Evolutionary conservation across 1,284 basidiomycete species (phyloP).

Genomic region (Salmacisia buchloeana): DNA sequence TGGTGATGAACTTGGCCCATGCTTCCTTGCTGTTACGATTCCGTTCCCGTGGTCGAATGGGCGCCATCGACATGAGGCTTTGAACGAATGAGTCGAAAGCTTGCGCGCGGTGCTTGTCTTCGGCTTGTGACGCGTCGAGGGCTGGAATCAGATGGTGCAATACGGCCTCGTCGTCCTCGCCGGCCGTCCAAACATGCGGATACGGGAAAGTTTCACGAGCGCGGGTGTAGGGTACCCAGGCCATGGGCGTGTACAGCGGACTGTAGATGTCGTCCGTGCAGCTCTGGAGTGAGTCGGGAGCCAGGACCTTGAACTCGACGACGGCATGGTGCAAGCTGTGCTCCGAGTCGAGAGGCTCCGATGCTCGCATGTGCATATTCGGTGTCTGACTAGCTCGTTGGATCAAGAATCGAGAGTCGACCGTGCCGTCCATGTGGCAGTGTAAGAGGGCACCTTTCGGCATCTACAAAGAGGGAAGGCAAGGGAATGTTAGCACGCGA

Average conservation of each 20-base stretch:
- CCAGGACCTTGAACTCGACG: constrained; percentile 11
- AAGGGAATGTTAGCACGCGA: neutral
- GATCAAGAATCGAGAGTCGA: constrained; percentile 29
- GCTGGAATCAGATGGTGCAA: neutral
- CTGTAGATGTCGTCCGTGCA: constrained; percentile 12
- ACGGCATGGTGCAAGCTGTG: constrained; percentile 19
- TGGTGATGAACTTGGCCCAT: constrained; percentile 35
- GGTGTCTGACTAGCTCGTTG: constrained; percentile 16
- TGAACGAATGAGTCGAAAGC: constrained; percentile 32
- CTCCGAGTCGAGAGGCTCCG: constrained; percentile 22
- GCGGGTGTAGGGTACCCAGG: constrained; percentile 27
- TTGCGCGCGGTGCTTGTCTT: neutral
- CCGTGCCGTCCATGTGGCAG: constrained; percentile 41
- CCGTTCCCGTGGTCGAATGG: constrained; percentile 13
- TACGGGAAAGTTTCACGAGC: constrained; percentile 24
- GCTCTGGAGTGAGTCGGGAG: neutral
- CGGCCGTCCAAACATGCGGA: constrained; percentile 20
- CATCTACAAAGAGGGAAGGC: constrained; percentile 15
- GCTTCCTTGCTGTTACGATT: constrained; percentile 30
- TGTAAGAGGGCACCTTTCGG: constrained; percentile 36
- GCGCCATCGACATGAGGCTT: constrained; percentile 36
- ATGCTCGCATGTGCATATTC: constrained; percentile 26
- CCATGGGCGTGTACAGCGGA: constrained; percentile 17
- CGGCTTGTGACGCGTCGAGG: neutral
- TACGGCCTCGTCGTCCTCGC: neutral